Evolutionary conservation across 108 stramenopile species (phyloP).

Genomic region (Nitzschia sp.): DNA sequence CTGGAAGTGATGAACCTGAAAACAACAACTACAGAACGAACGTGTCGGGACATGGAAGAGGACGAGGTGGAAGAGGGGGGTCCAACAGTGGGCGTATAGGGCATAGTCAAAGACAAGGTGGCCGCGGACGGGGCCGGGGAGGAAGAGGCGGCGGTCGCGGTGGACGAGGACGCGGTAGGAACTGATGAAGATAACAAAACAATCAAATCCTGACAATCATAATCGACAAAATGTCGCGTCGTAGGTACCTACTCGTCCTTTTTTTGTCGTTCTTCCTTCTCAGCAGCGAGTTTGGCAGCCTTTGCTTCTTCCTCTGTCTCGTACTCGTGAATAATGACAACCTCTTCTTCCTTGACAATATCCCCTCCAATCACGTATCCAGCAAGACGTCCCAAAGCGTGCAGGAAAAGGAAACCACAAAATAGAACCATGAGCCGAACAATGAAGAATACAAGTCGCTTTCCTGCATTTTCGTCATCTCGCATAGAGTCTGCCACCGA

Average conservation of each 20-base stretch:
- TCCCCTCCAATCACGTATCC: constrained; percentile 28
- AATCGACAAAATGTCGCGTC: too few relatives aligned
- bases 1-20: constrained; percentile 23
- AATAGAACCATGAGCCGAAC: constrained; percentile 17
- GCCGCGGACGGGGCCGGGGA: constrained; percentile 10
- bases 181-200: background rate
- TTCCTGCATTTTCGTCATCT: constrained; percentile 13
- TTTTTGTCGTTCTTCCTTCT: constrained; percentile 11
- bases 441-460: constrained; percentile 1
- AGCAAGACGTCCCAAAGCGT: constrained; percentile 15
- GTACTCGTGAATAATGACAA: constrained; percentile 38
- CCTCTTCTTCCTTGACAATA: constrained; percentile 35
- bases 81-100: constrained; percentile 8
- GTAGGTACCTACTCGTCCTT: background rate
- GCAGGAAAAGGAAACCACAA: background rate
- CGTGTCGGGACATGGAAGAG: background rate
- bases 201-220: too few relatives aligned
- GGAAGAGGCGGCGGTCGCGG: constrained; percentile 12
- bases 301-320: constrained; percentile 37
- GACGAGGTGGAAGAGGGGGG: constrained; percentile 30
- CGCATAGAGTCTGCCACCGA: constrained; percentile 1
- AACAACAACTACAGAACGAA: background rate
- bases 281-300: constrained; percentile 1
- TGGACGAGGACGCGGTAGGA: background rate
- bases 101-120: background rate